These are phyloP conservation scores for Fusarium sp. DNA, from an alignment of 2,329 filamentous ascomycete genomes.

Conservation along the genomic window DNA sequence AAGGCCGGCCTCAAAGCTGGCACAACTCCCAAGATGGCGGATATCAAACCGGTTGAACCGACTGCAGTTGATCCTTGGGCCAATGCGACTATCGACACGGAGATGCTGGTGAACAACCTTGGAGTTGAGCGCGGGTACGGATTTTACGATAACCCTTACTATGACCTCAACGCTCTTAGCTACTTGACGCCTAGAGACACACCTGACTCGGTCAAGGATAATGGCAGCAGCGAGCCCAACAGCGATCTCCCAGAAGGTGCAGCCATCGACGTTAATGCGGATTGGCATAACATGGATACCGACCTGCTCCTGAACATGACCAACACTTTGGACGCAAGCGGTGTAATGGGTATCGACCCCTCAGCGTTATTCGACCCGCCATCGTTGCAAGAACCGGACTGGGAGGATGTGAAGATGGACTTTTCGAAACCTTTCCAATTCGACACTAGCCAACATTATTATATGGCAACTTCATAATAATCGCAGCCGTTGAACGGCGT, in stretches of 20 bases:
- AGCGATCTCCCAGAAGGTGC: slow-evolving; percentile 68
- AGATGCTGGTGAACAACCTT: slow-evolving; percentile 49
- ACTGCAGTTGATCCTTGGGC: slow-evolving; percentile 48
- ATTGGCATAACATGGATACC: slow-evolving; percentile 58
- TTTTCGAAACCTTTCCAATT: slow-evolving; percentile 64
- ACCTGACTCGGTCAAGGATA: slow-evolving; percentile 70
- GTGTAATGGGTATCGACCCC: slow-evolving; percentile 37
- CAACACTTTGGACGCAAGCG: slow-evolving; percentile 39
- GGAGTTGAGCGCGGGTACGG: slow-evolving; percentile 45
- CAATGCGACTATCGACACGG: slow-evolving; percentile 61
- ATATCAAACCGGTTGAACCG: slow-evolving; percentile 42
- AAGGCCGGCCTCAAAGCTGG: slow-evolving; percentile 45
- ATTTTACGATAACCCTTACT: slow-evolving; percentile 46
- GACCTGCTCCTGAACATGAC: slow-evolving; percentile 57
- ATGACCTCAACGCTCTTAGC: slow-evolving; percentile 61
- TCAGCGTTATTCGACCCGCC: slow-evolving; percentile 40
- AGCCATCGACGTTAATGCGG: slow-evolving; percentile 61
- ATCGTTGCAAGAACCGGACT: slow-evolving; percentile 45
- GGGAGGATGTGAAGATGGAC: slow-evolving; percentile 61
- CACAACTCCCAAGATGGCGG: slow-evolving; percentile 42
- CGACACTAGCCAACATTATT: slow-evolving; percentile 53
- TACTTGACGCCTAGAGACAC: slow-evolving; percentile 71
- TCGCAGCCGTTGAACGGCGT: not conserved
- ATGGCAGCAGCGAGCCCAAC: slow-evolving; percentile 66
- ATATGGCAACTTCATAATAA: slow-evolving; percentile 43